These are phyloP conservation scores for Fusarium hainanense DNA, from an alignment of 2,329 filamentous ascomycete species.

Conservation along the genomic window DNA sequence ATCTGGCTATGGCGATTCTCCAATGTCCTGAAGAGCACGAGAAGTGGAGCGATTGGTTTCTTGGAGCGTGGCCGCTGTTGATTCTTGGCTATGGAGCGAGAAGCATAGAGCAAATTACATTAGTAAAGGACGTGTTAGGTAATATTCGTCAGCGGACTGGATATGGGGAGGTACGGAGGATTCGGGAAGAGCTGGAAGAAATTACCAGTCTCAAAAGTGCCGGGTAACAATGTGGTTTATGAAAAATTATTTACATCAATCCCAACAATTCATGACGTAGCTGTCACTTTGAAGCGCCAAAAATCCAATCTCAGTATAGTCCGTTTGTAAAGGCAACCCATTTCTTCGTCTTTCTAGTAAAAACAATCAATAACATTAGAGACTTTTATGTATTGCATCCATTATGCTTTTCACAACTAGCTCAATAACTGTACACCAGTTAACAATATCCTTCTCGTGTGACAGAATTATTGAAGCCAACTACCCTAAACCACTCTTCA, in stretches of 20 bases:
- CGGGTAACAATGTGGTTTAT: too few species aligned
- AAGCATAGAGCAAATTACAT: background rate
- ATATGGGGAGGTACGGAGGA: background rate
- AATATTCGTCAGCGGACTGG: background rate
- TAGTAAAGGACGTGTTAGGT: background rate
- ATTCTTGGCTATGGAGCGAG: background rate
- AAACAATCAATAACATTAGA: too few species aligned
- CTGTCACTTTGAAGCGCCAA: too few species aligned
- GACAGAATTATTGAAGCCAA: background rate
- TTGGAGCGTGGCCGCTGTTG: background rate
- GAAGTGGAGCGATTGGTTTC: background rate
- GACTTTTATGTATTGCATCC: too few species aligned
- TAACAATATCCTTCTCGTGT: fast-evolving
- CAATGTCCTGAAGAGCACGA: background rate
- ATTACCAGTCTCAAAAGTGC: background rate
- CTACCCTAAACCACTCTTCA: background rate
- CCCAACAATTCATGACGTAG: too few species aligned
- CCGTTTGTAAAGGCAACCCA: too few species aligned
- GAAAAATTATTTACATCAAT: too few species aligned
- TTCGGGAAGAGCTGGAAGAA: background rate
- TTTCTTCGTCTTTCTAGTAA: too few species aligned
- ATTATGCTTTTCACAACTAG: fast-evolving
- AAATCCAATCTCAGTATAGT: too few species aligned
- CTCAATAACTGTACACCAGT: fast-evolving
- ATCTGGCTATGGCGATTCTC: background rate